Evolutionary conservation across 805 yeast species (phyloP), one percentile per base, ranked within the genome.

Genomic region (Brettanomyces bruxellensis): DNA sequence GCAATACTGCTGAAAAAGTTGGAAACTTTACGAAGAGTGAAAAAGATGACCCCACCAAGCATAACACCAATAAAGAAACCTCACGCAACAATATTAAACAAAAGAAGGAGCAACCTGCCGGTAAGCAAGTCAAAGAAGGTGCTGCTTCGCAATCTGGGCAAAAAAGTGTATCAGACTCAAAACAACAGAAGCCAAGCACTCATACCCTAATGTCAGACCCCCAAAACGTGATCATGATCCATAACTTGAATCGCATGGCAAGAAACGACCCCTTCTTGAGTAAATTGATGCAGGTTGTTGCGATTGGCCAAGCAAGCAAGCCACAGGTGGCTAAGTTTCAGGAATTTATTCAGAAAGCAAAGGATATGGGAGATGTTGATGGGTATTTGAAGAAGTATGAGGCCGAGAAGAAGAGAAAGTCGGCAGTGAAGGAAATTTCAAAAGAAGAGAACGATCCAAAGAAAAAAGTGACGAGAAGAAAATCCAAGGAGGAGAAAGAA

Each of bases 241-340:
- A 85, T 4, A 86, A 88, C 55, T 72, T 91, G 57, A 90, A 90
- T 57, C 71, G 83, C 1, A 80, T 91, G 64, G 97, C 97, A 0
- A 74, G 83, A 38, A 70, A 72, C 4, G 95, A 89, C 56, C 72
- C 78, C 0, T 72, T 80, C 4, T 64, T 91, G 43, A 83, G 80
- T 51, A 65, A 73, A 1, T 66, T 91, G 45, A 89, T 91, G 96
- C 80, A 82, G 51, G 75, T 73, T 4, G 96, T 91, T 2, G 97
- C 98, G 0, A 75, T 83, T 47, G 95, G 95, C 4, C 72, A 70
- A 24, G 96, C 96, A 0, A 62, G 79, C 1, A 75, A 78, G 4
- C 80, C 74, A 5, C 91, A 88, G 60, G 83, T 91, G 14, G 68
- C 76, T 24, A 80, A 78, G 41, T 91, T 91, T 61, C 95, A 90